phyloP scores from a whole-genome alignment of 2,329 filamentous ascomycete species.

The Biscogniauxia mediterranea region DNA sequence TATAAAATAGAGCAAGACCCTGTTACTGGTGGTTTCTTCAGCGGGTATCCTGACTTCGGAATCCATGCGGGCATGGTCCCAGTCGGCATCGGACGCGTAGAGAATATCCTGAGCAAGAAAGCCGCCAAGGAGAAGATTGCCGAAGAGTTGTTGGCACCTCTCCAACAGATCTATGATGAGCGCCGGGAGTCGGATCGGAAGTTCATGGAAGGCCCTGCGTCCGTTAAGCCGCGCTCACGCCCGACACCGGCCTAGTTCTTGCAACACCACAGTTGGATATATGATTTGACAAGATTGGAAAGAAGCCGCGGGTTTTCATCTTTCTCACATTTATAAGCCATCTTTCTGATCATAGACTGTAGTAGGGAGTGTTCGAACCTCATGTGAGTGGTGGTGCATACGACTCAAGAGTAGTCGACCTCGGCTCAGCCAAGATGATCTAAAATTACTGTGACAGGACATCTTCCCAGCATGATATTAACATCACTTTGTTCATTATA shows the following conservation, averaged over 20 bases:
- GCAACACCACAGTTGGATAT: not conserved
- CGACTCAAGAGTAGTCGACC: not conserved
- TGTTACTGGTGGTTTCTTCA: conserved; percentile 31
- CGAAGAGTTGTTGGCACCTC: conserved; percentile 36
- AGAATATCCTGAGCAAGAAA: conserved; percentile 34
- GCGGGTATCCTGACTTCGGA: conserved; percentile 31
- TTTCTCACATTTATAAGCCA: no score
- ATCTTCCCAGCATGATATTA: no score
- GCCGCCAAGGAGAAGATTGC: conserved; percentile 40
- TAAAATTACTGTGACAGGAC: not conserved
- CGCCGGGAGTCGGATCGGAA: conserved; percentile 18
- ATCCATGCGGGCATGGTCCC: conserved; percentile 11
- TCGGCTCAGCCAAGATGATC: not conserved
- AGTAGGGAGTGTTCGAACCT: not conserved
- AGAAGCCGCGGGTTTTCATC: no score
- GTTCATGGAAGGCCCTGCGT: conserved; percentile 8
- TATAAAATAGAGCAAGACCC: conserved; percentile 33
- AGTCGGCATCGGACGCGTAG: conserved; percentile 10
- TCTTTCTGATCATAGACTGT: no score
- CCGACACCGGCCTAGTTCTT: not conserved
- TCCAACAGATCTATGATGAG: conserved; percentile 28
- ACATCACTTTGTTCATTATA: no score
- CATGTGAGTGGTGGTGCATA: not conserved
- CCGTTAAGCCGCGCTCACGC: not conserved
- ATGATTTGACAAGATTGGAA: not conserved